phyloP scores from a whole-genome alignment of 345 rosid species.

The Erysimum cheiranthoides region DNA sequence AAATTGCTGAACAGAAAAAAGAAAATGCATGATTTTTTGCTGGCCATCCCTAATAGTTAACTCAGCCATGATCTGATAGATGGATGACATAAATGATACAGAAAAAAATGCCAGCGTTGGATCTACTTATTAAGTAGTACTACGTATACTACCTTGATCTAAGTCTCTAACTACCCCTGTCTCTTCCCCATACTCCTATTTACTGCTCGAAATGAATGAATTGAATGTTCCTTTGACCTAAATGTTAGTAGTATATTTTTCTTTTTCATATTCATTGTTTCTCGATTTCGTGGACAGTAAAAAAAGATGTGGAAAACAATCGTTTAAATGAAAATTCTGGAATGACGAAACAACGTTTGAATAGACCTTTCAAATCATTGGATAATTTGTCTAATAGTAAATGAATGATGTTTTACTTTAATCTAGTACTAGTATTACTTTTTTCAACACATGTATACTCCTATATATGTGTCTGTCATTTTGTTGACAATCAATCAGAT shows the following conservation, averaged over 20 bases:
- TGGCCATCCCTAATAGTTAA: background rate
- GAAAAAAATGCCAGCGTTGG: conserved; percentile 7
- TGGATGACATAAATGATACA: conserved; percentile 15
- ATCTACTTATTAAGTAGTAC: background rate
- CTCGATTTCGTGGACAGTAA: background rate
- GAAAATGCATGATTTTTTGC: conserved; percentile 20
- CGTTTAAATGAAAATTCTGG: background rate
- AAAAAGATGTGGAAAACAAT: background rate
- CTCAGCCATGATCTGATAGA: background rate
- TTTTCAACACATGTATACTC: too few relatives aligned
- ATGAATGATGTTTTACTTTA: too few relatives aligned
- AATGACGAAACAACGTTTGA: background rate
- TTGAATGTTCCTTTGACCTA: conserved; percentile 15
- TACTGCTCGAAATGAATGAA: conserved; percentile 13
- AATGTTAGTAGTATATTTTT: background rate
- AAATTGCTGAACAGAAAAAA: too few relatives aligned
- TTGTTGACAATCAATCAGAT: too few relatives aligned
- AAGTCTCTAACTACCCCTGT: background rate
- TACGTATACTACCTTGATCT: background rate
- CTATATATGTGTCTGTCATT: too few relatives aligned
- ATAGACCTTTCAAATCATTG: background rate
- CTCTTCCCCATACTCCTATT: conserved; percentile 22
- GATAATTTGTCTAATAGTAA: too few relatives aligned
- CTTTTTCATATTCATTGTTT: background rate
- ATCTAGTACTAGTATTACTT: too few relatives aligned